Base-by-base conservation (phyloP, 1,284 basidiomycete species). In the Cerioporus squamosus region DNA sequence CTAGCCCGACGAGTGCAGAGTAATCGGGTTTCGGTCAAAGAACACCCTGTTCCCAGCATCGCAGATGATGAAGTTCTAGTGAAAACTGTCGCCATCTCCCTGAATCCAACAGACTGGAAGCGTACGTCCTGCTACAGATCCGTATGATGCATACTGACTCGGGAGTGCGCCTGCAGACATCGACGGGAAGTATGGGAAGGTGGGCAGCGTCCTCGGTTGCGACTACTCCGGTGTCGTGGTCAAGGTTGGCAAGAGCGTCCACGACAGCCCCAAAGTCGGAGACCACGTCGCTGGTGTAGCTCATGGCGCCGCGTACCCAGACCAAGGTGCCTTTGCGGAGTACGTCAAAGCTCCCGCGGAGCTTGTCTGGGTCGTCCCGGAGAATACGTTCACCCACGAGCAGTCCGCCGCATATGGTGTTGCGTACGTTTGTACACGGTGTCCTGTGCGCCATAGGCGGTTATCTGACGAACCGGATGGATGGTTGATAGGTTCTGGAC, bases 371-470 rank as follows among this genome's bases (percentile, higher is more conserved):
- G 63, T 68, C 31, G 68, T 76, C 0, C 76, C 77, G 5, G 58
- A 64, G 17, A 66, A 57, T n/a, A 68, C 68, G 15, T 5, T 72
- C 24, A 66, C 59, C 9, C 62, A 71, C 45, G 75, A 77, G 22
- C 68, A 78, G 49, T 80, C 80, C 0, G 75, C 77, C 3, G 74
- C 76, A 0, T 70, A 77, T 42, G 75, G 75, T 17, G 68, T 74
- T 44, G 73, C 69, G 53, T 78, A 63, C 59, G 68, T 71, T 22
- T 46, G 26, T 38, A 7, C 36, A 18, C n/a, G n/a, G n/a, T n/a
- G 8, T 33, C 5, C 40, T 42, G 15, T 10, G 3, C 10, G 12
- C 33, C 6, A 12, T 36, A 3, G 9, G 26, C 9, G 26, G 26
- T 6, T 9, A 29, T 29, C 26, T 29, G 26, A 29, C 26, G 26